Percentiles rank a stretch among this genome's conserved stretches.
phyloP scores from a whole-genome alignment of 257 asterid genomes.

The Mentha longifolia region DNA sequence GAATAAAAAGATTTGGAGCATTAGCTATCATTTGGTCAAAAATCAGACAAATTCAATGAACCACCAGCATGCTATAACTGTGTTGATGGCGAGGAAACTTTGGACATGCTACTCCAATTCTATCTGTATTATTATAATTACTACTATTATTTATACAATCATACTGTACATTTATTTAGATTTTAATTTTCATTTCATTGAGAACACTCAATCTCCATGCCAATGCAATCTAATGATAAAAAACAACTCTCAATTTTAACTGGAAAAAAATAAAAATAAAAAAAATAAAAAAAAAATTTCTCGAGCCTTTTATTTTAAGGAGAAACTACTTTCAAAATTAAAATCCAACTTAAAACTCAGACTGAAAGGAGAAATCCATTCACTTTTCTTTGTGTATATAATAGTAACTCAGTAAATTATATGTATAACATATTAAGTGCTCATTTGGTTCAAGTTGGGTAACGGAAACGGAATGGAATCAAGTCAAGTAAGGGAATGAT shows the following conservation, averaged over 20 bases:
- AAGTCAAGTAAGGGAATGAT: too few relatives aligned
- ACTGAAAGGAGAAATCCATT: too few relatives aligned
- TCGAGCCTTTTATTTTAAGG: too few relatives aligned
- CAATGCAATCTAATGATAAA: neutral
- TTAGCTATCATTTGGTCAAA: slow-evolving; percentile 17
- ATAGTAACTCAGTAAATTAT: too few relatives aligned
- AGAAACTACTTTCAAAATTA: too few relatives aligned
- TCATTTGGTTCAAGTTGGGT: too few relatives aligned
- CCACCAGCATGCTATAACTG: slow-evolving; percentile 18
- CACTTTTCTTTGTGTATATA: too few relatives aligned
- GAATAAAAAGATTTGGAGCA: neutral
- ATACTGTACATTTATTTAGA: neutral
- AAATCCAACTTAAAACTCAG: too few relatives aligned
- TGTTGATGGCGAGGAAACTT: slow-evolving; percentile 10
- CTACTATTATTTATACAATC: neutral
- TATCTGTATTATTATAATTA: neutral
- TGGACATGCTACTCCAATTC: slow-evolving; percentile 10
- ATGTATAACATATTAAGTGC: too few relatives aligned
- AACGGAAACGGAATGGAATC: too few relatives aligned
- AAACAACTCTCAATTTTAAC: neutral
- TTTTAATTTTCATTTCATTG: neutral
- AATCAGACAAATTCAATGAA: neutral
- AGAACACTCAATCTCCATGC: neutral
- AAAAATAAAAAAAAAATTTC: too few relatives aligned
- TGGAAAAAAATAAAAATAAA: too few relatives aligned